These are phyloP conservation scores for Saprolegnia parasitica DNA, from an alignment of 352 stramenopile genomes.

Conservation along the genomic window DNA sequence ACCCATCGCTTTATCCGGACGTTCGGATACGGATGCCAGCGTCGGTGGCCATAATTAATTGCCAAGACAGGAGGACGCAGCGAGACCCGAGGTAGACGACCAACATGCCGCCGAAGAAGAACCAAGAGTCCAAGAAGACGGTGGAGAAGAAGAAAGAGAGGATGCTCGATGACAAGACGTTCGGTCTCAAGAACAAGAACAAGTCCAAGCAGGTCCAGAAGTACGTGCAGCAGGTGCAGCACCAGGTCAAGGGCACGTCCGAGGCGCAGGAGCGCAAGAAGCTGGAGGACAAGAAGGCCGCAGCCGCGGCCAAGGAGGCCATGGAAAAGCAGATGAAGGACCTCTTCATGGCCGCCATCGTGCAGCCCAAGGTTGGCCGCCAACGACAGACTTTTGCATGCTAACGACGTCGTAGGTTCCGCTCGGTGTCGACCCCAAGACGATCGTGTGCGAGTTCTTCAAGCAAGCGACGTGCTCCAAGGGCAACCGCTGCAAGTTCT, in stretches of 20 bases:
- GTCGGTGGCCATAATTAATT: slow-evolving; percentile 20
- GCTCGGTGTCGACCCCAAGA: slow-evolving; percentile 84
- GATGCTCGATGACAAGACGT: slow-evolving; percentile 98
- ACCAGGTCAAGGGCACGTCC: slow-evolving; percentile 82
- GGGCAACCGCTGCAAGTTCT: slow-evolving; percentile 86
- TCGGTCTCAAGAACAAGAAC: slow-evolving; percentile 99
- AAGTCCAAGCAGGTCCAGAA: slow-evolving; percentile 96
- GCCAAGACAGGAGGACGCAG: slow-evolving; percentile 4
- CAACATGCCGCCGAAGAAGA: slow-evolving; percentile 78
- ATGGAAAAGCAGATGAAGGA: slow-evolving; percentile 74
- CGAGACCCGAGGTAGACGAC: not conserved
- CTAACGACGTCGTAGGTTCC: slow-evolving; percentile 47
- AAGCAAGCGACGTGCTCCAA: slow-evolving; percentile 86
- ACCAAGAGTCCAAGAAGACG: slow-evolving; percentile 69
- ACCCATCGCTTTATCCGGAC: slow-evolving; percentile 3
- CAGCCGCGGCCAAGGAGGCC: slow-evolving; percentile 79
- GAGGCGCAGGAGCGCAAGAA: slow-evolving; percentile 75
- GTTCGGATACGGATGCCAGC: slow-evolving; percentile 8
- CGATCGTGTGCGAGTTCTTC: slow-evolving; percentile 85
- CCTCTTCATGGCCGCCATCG: slow-evolving; percentile 81
- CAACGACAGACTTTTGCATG: not conserved
- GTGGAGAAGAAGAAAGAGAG: slow-evolving; percentile 91
- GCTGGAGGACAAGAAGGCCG: slow-evolving; percentile 64
- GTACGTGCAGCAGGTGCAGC: slow-evolving; percentile 87
- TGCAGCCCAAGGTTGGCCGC: slow-evolving; percentile 64